Percentiles rank a stretch among this genome's conserved stretches.
Evolutionary conservation across 805 yeast species (phyloP).

Genomic region (Metschnikowia borealis): DNA sequence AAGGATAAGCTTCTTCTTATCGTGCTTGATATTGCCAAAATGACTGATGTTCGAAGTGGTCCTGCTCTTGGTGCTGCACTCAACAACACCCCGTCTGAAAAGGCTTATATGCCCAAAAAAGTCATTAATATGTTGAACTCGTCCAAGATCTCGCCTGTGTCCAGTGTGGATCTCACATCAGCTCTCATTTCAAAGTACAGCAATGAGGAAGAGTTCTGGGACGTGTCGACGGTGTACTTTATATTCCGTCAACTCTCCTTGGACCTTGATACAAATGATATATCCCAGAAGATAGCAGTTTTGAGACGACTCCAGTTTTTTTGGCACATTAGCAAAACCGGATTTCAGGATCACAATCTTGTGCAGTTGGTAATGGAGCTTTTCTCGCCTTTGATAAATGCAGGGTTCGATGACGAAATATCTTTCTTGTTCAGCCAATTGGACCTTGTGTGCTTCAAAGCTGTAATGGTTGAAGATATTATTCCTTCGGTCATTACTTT

Average conservation of each 20-base stretch:
- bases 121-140: not conserved
- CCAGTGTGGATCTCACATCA: slow-evolving; percentile 25
- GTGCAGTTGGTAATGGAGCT: not conserved
- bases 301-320: slow-evolving; percentile 8
- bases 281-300: not conserved
- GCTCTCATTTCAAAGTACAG: slow-evolving; percentile 23
- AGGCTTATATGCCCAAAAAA: not conserved
- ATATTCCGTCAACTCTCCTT: slow-evolving; percentile 26
- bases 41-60: slow-evolving; percentile 39
- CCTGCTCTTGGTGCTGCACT: slow-evolving; percentile 5
- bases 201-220: slow-evolving; percentile 30
- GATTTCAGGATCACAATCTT: not conserved
- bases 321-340: slow-evolving; percentile 6
- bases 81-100: not conserved
- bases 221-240: slow-evolving; percentile 30
- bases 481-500: not conserved
- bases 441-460: slow-evolving; percentile 3
- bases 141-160: slow-evolving; percentile 20
- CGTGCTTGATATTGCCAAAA: slow-evolving; percentile 32
- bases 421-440: slow-evolving; percentile 13
- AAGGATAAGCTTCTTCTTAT: slow-evolving; percentile 27
- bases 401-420: slow-evolving; percentile 4
- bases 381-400: slow-evolving; percentile 3
- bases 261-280: not conserved
- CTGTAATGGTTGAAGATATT: not conserved